Evolutionary conservation across 306 rosid species (phyloP), one percentile per base, ranked within the genome.

Genomic region (Pachyrhizus erosus): DNA sequence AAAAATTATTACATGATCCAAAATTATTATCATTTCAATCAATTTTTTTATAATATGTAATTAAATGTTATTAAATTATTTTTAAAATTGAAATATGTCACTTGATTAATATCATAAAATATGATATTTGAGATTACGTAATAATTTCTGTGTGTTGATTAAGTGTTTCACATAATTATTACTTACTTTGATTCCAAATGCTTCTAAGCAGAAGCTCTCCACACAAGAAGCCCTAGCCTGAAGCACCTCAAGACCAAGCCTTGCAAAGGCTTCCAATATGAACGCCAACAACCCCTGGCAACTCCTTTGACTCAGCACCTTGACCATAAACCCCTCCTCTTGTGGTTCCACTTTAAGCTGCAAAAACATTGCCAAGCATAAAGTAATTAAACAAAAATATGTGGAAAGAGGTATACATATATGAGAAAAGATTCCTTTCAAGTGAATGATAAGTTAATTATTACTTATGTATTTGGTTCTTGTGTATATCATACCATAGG

Each of bases 261-360:
- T 88, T 84, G 86, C 93, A 74, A 90, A 77, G 0, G 91, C 90
- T 88, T 90, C 91, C 82, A 88, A 80, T 69, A 90, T 57, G 87
- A 82, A 88, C 39, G 73, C 86, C 60, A 90, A 85, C 80, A 90
- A 77, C 10, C 93, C 93, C 14, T 70, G 14, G 66, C 93, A 88
- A 27, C 70, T 88, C 60, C 52, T 82, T 78, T 82, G 67, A 9
- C 74, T 73, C 67, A 77, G 23, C 52, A 90, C 86, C 70, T 82
- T 83, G 10, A 90, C 75, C 71, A 39, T 33, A 75, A 88, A 88
- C 2, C 93, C 93, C n/a, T 13, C 64, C 49, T 86, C 86, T 73
- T 75, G 52, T 11, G 68, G 15, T 80, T 88, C 93, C 46, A 90
- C 93, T 57, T 71, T 82, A 37, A 90, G 61, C 87, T 86, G 39